phyloP scores from a whole-genome alignment of 2,329 filamentous ascomycete species.

The Calonectria leucothoes region DNA sequence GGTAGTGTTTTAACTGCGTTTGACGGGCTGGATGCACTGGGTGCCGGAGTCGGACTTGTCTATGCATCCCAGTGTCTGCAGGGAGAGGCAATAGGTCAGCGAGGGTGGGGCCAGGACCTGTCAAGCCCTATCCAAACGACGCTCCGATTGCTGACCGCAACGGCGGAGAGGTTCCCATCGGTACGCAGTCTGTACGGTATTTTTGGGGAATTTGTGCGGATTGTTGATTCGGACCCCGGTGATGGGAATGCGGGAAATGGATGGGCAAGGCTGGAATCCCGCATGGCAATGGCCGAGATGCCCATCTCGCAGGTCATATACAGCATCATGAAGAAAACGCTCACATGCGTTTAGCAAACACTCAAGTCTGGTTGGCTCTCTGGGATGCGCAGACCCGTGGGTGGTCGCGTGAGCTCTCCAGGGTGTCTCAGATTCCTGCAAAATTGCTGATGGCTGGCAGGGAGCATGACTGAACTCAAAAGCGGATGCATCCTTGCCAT shows the following conservation, averaged over 20 bases:
- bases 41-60: slow-evolving; percentile 10
- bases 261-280: background rate
- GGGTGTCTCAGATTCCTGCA: background rate
- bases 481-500: background rate
- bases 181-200: background rate
- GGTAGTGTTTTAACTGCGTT: slow-evolving; percentile 15
- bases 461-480: slow-evolving; percentile 1
- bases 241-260: background rate
- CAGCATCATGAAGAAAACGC: slow-evolving; percentile 3
- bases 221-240: background rate
- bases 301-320: slow-evolving; percentile 1
- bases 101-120: background rate
- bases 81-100: background rate
- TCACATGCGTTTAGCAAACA: background rate
- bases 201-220: background rate
- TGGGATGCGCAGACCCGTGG: background rate
- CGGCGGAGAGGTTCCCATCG: background rate
- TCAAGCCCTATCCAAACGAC: background rate
- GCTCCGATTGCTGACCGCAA: background rate
- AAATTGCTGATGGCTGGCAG: background rate
- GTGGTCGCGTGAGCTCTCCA: background rate
- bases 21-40: slow-evolving; percentile 12
- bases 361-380: background rate
- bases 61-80: slow-evolving; percentile 4
- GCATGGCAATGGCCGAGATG: background rate